phyloP scores from a whole-genome alignment of 257 asterid genomes.

The Vinca minor region DNA sequence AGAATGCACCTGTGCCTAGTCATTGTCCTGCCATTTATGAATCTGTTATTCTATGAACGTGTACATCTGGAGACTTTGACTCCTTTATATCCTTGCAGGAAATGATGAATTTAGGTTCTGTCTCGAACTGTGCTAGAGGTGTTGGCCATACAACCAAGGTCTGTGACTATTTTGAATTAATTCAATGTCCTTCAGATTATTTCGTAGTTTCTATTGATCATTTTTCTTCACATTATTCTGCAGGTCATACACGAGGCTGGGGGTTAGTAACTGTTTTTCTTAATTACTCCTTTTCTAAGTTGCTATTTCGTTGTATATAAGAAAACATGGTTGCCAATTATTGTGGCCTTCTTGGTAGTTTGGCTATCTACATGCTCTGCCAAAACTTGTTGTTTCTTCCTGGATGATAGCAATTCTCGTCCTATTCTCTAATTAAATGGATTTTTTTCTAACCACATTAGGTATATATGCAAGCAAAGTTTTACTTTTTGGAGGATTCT shows the following conservation, averaged over 20 bases:
- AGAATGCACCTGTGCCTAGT: background rate
- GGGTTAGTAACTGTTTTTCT: slow-evolving; percentile 37
- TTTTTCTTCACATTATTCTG: slow-evolving; percentile 15
- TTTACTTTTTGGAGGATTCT: background rate
- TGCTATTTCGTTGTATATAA: background rate
- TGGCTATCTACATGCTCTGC: background rate
- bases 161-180: background rate
- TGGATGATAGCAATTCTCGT: background rate
- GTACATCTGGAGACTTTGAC: background rate
- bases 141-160: slow-evolving; percentile 12
- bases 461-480: background rate
- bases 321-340: background rate
- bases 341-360: background rate
- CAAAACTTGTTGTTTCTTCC: background rate
- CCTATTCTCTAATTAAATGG: background rate
- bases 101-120: slow-evolving; percentile 13
- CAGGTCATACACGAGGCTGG: slow-evolving; percentile 47
- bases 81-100: slow-evolving; percentile 14
- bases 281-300: background rate
- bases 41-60: slow-evolving; percentile 1
- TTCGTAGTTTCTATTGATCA: slow-evolving; percentile 6
- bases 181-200: slow-evolving; percentile 12
- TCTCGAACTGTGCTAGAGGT: slow-evolving; percentile 7
- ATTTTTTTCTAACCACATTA: background rate
- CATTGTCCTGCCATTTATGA: background rate